Evolutionary conservation across 139 green algal genomes (phyloP).

Genomic region (Deuterostichococcus epilithicus): DNA sequence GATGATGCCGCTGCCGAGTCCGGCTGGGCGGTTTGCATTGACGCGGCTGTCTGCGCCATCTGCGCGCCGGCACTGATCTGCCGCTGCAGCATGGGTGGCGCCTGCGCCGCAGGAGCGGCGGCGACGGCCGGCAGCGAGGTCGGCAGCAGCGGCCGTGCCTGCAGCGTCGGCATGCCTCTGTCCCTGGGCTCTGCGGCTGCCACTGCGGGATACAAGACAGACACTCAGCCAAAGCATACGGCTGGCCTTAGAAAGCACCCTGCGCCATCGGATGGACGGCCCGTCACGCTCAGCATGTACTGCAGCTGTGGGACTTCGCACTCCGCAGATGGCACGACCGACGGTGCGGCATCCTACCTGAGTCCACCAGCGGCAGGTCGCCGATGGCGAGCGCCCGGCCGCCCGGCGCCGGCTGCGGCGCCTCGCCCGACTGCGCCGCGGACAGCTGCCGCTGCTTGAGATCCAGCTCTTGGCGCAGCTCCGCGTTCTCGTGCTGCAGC

Average conservation of each 20-base stretch:
- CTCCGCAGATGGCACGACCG: no score
- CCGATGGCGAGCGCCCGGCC: neutral
- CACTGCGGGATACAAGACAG: neutral
- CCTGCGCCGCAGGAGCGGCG: neutral
- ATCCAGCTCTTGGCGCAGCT: conserved; percentile 24
- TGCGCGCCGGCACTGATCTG: neutral
- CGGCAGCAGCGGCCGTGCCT: neutral
- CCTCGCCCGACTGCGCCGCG: neutral
- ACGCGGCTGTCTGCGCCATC: neutral
- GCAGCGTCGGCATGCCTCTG: neutral
- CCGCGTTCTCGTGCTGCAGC: conserved; percentile 32
- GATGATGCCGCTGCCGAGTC: neutral
- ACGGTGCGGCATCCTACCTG: neutral
- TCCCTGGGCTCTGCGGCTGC: conserved; percentile 6
- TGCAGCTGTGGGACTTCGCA: no score
- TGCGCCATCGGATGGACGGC: no score
- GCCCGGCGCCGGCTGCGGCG: neutral
- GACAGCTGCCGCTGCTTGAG: conserved; percentile 10
- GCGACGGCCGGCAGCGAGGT: neutral
- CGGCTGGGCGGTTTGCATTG: neutral
- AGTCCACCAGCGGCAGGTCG: neutral
- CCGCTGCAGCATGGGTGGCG: conserved; percentile 5
- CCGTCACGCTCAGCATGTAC: no score
- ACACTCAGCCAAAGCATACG: no score
- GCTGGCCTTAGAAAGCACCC: no score